Evolutionary conservation across 169 alveolate genomes (phyloP).

Genomic region (Perkinsus olseni): DNA sequence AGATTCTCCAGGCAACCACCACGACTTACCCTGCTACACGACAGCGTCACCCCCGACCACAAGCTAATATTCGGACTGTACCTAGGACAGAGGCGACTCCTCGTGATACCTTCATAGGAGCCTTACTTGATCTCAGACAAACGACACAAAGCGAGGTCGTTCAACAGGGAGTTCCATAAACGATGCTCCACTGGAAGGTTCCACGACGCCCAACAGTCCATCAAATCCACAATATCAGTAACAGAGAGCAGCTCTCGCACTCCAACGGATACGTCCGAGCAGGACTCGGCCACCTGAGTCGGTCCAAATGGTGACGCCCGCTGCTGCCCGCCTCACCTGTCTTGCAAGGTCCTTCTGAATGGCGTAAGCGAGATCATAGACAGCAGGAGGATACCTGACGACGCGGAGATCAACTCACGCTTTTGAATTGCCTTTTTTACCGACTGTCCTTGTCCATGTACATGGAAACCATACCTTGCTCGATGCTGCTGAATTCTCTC

Average conservation of each 20-base stretch:
- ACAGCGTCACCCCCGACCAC: no score
- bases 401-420: no score
- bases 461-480: background rate
- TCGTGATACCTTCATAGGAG: no score
- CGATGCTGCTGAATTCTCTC: background rate
- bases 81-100: no score
- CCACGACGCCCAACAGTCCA: conserved; percentile 4
- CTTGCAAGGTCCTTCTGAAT: background rate
- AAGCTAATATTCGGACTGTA: no score
- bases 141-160: background rate
- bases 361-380: background rate
- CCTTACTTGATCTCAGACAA: background rate
- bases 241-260: background rate
- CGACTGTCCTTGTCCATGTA: background rate
- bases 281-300: background rate
- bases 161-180: background rate
- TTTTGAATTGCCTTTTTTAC: no score
- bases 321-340: background rate
- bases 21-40: no score
- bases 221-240: background rate
- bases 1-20: no score
- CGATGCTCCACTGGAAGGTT: background rate
- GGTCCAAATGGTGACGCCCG: background rate
- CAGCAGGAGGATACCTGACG: background rate
- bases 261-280: background rate